A percentile compares a stretch with the other conserved stretches of the same genome.
phyloP scores from a whole-genome alignment of 1,139 yeast species.

The Kodamaea sp. region DNA sequence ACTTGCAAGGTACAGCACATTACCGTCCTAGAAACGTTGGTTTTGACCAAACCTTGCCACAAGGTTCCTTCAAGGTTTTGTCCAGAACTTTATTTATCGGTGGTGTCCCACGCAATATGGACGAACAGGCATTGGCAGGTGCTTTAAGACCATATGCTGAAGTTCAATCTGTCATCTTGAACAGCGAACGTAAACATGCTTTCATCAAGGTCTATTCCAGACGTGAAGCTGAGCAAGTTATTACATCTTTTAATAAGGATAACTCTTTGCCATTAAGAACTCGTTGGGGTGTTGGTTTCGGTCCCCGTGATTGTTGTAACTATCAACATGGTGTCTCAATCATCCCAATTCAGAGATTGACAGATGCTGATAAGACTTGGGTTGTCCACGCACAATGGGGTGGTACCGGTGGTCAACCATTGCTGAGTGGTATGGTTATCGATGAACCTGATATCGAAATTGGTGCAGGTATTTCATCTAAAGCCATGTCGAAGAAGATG shows the following conservation, averaged over 20 bases:
- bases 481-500: conserved; percentile 85
- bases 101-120: conserved; percentile 84
- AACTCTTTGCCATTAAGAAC: conserved; percentile 63
- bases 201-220: conserved; percentile 96
- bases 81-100: conserved; percentile 93
- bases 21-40: conserved; percentile 69
- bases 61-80: conserved; percentile 75
- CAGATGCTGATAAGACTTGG: conserved; percentile 94
- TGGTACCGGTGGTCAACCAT: conserved; percentile 90
- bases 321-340: conserved; percentile 87
- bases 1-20: conserved; percentile 67
- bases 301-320: conserved; percentile 97
- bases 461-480: conserved; percentile 90
- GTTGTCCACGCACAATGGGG: conserved; percentile 92
- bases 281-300: conserved; percentile 98
- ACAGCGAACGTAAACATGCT: conserved; percentile 89
- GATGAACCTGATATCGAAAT: conserved; percentile 98
- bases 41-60: conserved; percentile 68
- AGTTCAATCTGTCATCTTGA: conserved; percentile 85
- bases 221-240: conserved; percentile 81
- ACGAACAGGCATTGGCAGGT: conserved; percentile 63
- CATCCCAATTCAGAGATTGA: conserved; percentile 79
- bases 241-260: conserved; percentile 52
- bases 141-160: conserved; percentile 86
- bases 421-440: conserved; percentile 75